These are phyloP conservation scores for Fraxinus nigra DNA, from an alignment of 305 asterid genomes.

Conservation along the genomic window DNA sequence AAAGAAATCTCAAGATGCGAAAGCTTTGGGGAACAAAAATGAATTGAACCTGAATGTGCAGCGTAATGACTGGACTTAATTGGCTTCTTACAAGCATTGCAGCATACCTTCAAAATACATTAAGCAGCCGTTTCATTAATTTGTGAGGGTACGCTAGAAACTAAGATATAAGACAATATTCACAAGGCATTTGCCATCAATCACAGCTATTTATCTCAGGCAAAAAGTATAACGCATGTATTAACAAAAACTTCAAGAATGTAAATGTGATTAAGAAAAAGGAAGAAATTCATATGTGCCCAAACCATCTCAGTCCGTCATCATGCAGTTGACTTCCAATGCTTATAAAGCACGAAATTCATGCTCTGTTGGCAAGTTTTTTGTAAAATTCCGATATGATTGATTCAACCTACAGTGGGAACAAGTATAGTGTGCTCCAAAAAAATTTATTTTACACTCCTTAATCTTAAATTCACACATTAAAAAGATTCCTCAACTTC, in stretches of 20 bases:
- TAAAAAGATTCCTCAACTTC: not conserved
- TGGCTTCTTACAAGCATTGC: conserved; percentile 91
- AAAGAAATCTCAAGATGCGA: conserved; percentile 10
- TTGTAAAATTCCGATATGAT: not conserved
- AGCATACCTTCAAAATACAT: conserved; percentile 65
- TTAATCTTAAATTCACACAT: conserved; percentile 2
- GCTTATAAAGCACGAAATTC: not conserved
- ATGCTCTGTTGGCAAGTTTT: not conserved
- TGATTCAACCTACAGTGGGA: conserved; percentile 4
- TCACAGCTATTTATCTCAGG: not conserved
- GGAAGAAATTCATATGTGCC: not conserved
- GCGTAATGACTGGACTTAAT: conserved; percentile 76
- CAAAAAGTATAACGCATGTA: not conserved
- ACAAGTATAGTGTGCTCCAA: conserved; percentile 7
- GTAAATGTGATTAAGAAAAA: not conserved
- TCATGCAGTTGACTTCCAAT: not conserved
- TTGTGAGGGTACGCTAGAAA: conserved; percentile 10
- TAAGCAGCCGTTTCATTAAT: conserved; percentile 26
- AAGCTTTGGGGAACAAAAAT: conserved; percentile 18
- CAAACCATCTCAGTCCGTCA: not conserved
- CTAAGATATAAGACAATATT: conserved; percentile 12
- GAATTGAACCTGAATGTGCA: conserved; percentile 67
- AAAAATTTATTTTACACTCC: not conserved
- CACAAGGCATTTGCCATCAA: conserved; percentile 9
- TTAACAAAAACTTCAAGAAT: conserved; percentile 4